Conservation (phyloP, 2,329 filamentous ascomycete genomes). For the Aspergillus puulaauensis region DNA sequence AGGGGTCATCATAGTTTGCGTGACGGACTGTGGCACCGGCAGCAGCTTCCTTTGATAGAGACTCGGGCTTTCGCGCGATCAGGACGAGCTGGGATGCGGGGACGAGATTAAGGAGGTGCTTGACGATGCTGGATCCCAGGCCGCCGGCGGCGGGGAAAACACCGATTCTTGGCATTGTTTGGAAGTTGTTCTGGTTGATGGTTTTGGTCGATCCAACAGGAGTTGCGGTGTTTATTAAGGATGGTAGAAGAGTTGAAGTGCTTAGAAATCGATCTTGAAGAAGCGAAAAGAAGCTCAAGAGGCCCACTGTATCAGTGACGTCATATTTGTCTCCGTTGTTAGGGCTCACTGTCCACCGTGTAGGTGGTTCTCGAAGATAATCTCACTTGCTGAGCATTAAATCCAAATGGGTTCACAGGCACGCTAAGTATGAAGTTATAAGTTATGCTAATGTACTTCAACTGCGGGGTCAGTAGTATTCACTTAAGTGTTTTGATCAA, state of each 20-base stretch:
- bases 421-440: too few species aligned
- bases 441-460: too few species aligned
- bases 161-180: conserved; percentile 24
- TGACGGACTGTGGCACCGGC: conserved; percentile 29
- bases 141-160: conserved; percentile 54
- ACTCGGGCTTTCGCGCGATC: conserved; percentile 41
- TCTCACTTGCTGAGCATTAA: too few species aligned
- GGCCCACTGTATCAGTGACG: too few species aligned
- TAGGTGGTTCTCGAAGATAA: too few species aligned
- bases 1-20: conserved; percentile 52
- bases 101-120: conserved; percentile 48
- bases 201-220: neutral
- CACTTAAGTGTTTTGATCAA: too few species aligned
- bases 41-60: conserved; percentile 12
- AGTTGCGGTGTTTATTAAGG: neutral
- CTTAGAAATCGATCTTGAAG: neutral
- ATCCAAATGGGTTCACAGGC: rapidly evolving
- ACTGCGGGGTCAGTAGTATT: too few species aligned
- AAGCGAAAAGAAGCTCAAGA: neutral
- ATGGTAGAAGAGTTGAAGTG: too few species aligned
- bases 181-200: neutral
- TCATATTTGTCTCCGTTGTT: too few species aligned
- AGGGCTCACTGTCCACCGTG: too few species aligned
- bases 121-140: conserved; percentile 52
- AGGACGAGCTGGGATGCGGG: conserved; percentile 49